Evolutionary conservation across 306 rosid genomes (phyloP), one percentile per base, ranked within the genome.

Genomic region (Acacia confusa): DNA sequence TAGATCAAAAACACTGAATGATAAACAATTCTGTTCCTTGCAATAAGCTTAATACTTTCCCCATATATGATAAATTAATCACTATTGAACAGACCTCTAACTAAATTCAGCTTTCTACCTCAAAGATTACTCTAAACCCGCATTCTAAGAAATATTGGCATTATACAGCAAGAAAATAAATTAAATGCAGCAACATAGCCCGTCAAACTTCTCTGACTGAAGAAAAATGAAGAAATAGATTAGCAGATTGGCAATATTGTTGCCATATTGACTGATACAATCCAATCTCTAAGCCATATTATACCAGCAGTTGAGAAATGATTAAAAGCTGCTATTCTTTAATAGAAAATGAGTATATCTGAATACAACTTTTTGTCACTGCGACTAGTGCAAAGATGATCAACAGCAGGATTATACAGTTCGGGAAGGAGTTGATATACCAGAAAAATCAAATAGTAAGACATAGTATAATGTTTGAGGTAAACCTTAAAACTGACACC

Each of bases 401-500:
- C 65, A 48, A 28, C 36, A 32, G 3, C 20, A n/a, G 38, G 17
- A 47, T 63, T 27, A 77, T 44, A 24, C 25, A 19, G 22, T 30
- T 45, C 20, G 19, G 41, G 19, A 48, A 20, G 19, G 34, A 53
- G 28, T 58, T 47, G 24, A 34, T n/a, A 22, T 20, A 22, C 40
- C 36, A 4, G 19, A 52, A 28, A 19, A 63, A 55, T 30, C 30
- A 64, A 78, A 68, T 2, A 25, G 30, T 53, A 77, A 68, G 44
- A 40, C 63, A 71, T 50, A 9, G 2, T 41, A 70, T 27, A 41
- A 10, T 34, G 50, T 71, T 2, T 19, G 78, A 79, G 12, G 55
- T 71, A 27, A 76, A 53, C 77, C 68, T 76, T 58, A 61, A 71
- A 70, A 83, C 38, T 74, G 24, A 60, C n/a, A 77, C 48, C 65